phyloP scores from a whole-genome alignment of 2,329 filamentous ascomycete genomes.

The Pestalotiopsis sp. region DNA sequence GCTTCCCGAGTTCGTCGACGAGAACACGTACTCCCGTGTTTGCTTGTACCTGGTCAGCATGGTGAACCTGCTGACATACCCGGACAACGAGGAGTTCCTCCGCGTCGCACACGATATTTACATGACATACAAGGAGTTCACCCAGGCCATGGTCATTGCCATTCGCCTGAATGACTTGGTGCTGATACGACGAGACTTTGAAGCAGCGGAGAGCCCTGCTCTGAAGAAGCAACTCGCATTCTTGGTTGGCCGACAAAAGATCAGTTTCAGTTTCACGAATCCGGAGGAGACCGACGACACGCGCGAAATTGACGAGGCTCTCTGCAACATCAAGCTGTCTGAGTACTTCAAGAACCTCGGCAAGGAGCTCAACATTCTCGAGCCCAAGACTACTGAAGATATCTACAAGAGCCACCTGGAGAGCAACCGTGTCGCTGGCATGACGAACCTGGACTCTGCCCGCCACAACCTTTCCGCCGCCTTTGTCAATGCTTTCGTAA shows the following conservation, averaged over 20 bases:
- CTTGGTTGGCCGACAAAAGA: slow-evolving; percentile 87
- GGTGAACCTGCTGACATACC: slow-evolving; percentile 96
- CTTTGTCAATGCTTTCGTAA: slow-evolving; percentile 97
- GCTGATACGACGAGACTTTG: slow-evolving; percentile 81
- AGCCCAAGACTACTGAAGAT: slow-evolving; percentile 95
- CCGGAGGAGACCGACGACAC: slow-evolving; percentile 59
- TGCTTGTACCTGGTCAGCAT: slow-evolving; percentile 99
- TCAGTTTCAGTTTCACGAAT: slow-evolving; percentile 71
- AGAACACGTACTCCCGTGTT: slow-evolving; percentile 90
- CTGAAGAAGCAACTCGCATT: slow-evolving; percentile 94
- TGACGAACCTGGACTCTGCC: slow-evolving; percentile 94
- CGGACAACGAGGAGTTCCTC: slow-evolving; percentile 95
- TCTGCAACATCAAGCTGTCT: slow-evolving; percentile 85
- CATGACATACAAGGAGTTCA: slow-evolving; percentile 87
- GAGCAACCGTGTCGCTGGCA: slow-evolving; percentile 86
- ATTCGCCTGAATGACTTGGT: slow-evolving; percentile 89
- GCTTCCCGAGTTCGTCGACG: slow-evolving; percentile 86
- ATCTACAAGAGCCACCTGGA: slow-evolving; percentile 99
- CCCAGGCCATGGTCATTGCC: slow-evolving; percentile 91
- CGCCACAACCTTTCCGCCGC: slow-evolving; percentile 93
- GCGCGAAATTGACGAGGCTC: slow-evolving; percentile 76
- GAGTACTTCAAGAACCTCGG: slow-evolving; percentile 93
- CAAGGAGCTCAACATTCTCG: slow-evolving; percentile 95
- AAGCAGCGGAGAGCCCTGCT: slow-evolving; percentile 76
- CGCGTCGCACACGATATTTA: slow-evolving; percentile 93